Base-by-base conservation (phyloP, 1,284 basidiomycete species). In the Puccinia novopanici region DNA sequence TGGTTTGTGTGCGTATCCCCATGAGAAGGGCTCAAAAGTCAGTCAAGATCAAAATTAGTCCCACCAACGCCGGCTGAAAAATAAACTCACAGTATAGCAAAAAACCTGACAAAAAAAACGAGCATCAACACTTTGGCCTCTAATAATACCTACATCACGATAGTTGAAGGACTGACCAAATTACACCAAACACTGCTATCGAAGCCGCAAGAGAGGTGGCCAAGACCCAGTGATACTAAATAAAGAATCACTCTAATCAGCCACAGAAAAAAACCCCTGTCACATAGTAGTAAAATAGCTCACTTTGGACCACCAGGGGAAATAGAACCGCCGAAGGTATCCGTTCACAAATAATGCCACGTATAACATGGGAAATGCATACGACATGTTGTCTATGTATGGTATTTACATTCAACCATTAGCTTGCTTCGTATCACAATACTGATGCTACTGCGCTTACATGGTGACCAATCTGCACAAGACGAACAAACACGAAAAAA, bases 191-290 rank as follows among this genome's bases (percentile, higher is more conserved):
- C 19, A 79, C 42, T 45, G 61, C 76, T 5, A 79, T 79, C 24
- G 76, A 79, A 40, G 76, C 76, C 37, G 76, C 68, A 45, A 79
- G 76, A 48, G 76, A 52, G 1, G 76, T 79, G n/a, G 76, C 67
- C 52, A 79, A 71, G n/a, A 71, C 76, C 76, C 76, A 79, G n/a
- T 37, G 76, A 45, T 79, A 79, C 76, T 79, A n/a, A n/a, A n/a
- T 17, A 48, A 15, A 37, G 19, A 40, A 34, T n/a, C 45, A 50
- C 27, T 2, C 24, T 77, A 15, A 42, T 42, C 12, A 30, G n/a
- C 22, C 27, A 10, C 27, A 68, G 42, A 50, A 50, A 19, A 61
- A 4, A 45, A 45, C 17, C 40, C 8, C 40, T 10, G 40, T 48
- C 22, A 50, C 42, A 50, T 22, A 68, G 15, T 68, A 2, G 24